These are phyloP conservation scores for Aegilops longissima DNA, from an alignment of 176 grass and related monocot genomes.

Conservation along the genomic window DNA sequence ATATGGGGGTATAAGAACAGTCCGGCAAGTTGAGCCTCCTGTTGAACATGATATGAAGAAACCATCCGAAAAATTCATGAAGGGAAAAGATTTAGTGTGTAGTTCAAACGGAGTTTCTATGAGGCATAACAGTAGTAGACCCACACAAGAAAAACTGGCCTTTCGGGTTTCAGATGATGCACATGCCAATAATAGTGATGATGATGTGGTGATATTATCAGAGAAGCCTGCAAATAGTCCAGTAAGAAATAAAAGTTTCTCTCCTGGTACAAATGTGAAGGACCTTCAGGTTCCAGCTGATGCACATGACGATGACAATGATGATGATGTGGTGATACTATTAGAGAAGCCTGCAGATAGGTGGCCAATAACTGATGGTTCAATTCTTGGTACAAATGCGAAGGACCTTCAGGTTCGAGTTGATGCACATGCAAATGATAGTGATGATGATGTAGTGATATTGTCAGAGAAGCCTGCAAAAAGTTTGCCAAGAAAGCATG, in stretches of 20 bases:
- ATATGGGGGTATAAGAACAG: slow-evolving; percentile 28
- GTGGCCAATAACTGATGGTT: background rate
- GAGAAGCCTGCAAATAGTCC: slow-evolving; percentile 25
- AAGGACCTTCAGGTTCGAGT: slow-evolving; percentile 42
- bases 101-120: slow-evolving; percentile 35
- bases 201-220: slow-evolving; percentile 31
- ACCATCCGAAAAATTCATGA: slow-evolving; percentile 16
- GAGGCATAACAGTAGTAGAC: slow-evolving; percentile 8
- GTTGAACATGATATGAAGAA: slow-evolving; percentile 24
- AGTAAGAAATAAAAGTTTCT: background rate
- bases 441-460: slow-evolving; percentile 44
- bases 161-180: slow-evolving; percentile 49
- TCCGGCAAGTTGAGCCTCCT: slow-evolving; percentile 8
- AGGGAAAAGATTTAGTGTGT: slow-evolving; percentile 31
- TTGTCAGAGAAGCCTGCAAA: slow-evolving; percentile 21
- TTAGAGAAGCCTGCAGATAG: slow-evolving; percentile 19
- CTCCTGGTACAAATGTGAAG: slow-evolving; percentile 2
- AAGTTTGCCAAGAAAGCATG: slow-evolving; percentile 3
- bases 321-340: slow-evolving; percentile 37
- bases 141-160: slow-evolving; percentile 41
- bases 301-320: slow-evolving; percentile 32
- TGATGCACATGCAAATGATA: slow-evolving; percentile 21
- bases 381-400: slow-evolving; percentile 4
- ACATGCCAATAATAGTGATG: slow-evolving; percentile 34
- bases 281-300: slow-evolving; percentile 52